A percentile compares a stretch with the other conserved stretches of the same genome.
Evolutionary conservation across 2,329 filamentous ascomycete genomes (phyloP).

Genomic region (Emmonsiellopsis sp.): DNA sequence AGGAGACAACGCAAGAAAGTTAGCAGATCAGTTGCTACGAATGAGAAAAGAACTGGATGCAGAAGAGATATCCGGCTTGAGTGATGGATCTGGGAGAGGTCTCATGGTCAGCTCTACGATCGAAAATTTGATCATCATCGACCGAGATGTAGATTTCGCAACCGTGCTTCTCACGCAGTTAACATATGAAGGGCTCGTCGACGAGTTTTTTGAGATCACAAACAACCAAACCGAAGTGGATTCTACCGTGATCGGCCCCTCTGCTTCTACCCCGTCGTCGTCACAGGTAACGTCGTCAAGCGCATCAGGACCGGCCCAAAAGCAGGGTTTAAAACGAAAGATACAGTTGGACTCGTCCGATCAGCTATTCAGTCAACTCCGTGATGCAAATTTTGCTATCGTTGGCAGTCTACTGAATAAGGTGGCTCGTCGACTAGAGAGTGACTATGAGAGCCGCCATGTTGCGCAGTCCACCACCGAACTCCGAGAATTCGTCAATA

Average conservation of each 20-base stretch:
- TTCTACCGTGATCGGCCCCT: conserved; percentile 74
- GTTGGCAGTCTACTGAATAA: conserved; percentile 85
- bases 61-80: conserved; percentile 58
- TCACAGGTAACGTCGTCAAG: conserved; percentile 47
- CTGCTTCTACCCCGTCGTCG: conserved; percentile 46
- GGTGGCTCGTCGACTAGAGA: conserved; percentile 75
- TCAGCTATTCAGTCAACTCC: conserved; percentile 75
- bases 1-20: conserved; percentile 82
- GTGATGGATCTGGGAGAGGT: conserved; percentile 48
- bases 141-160: conserved; percentile 88
- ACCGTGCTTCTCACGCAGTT: conserved; percentile 88
- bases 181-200: conserved; percentile 92
- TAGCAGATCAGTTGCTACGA: conserved; percentile 76
- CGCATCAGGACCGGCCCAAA: conserved; percentile 40
- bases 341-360: conserved; percentile 84
- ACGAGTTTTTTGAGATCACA: conserved; percentile 84
- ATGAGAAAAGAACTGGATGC: conserved; percentile 89
- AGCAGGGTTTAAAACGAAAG: conserved; percentile 69
- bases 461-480: conserved; percentile 81
- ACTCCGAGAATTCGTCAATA: conserved; percentile 89
- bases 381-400: conserved; percentile 90
- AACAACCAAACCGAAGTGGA: conserved; percentile 92
- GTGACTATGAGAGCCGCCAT: conserved; percentile 81
- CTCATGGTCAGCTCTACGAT: conserved; percentile 77
- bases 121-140: conserved; percentile 88